Evolutionary conservation across 352 stramenopile genomes (phyloP), one percentile per base, ranked within the genome.

Genomic region (Blastocystis sp.): DNA sequence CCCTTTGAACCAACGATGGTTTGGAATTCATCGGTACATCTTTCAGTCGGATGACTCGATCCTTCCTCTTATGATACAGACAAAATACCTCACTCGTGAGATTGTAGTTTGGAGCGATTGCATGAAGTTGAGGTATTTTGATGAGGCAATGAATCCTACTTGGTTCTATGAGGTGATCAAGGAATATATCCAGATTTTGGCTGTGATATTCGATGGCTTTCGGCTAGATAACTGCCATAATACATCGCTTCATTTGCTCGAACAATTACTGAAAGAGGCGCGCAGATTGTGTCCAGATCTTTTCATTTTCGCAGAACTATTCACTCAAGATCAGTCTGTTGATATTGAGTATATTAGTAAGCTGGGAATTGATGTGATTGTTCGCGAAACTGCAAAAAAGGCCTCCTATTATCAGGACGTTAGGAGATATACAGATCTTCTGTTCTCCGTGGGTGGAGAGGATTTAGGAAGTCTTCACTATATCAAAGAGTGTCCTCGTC

Each of bases 61-160:
- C 23, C 41, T 63, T 23, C 47, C 15, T 13, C 45, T 89, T 39
- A 23, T 43, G 7, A 76, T 88, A n/a, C 13, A 69, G 39, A 90
- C 62, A 2, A 50, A 59, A 18, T 91, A 90, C 50, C 45, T 90
- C 29, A 54, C 47, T 8, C 41, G 89, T 8, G 69, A 89, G 34
- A 18, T 91, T 13, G 55, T 91, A 18, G 84, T 91, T 43, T 91
- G 89, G 89, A 77, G 89, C 29, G 89, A 91, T 53, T 91, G 89
- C 69, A 87, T 91, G 23, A 91, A 90, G 63, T 23, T 91, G 54
- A 68, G 89, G 2, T 91, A 91, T 47, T 88, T 76, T 50, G 34
- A 90, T 18, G 18, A 59, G 8, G 20, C 53, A 11, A 11, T 5
- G 3, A 2, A 90, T 18, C 26, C n/a, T 13, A 75, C 87, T 11